Conservation (phyloP, 1,139 yeast species). For the Nakaseomyces bracarensis region DNA sequence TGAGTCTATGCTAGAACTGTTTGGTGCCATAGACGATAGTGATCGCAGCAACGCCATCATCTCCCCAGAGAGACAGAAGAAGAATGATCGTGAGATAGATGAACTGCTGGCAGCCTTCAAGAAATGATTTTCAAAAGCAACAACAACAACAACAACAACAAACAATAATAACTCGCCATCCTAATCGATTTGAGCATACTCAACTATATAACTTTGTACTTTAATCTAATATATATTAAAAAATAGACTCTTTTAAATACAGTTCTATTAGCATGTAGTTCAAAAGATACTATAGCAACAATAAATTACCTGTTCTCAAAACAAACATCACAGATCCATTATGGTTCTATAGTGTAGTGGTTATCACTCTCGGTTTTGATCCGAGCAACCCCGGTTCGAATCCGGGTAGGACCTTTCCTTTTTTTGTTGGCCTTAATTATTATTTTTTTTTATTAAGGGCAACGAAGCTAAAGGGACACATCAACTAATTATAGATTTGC, state of each 20-base stretch:
- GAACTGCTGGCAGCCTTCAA: conserved; percentile 11
- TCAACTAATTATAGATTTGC: not conserved
- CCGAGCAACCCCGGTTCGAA: conserved; percentile 93
- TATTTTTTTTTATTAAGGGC: too few species aligned
- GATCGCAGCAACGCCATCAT: conserved; percentile 16
- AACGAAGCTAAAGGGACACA: conserved; percentile 3
- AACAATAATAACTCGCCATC: not conserved
- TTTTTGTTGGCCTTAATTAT: conserved; percentile 9
- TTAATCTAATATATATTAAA: too few species aligned
- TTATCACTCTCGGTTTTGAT: conserved; percentile 62
- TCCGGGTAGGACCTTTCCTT: conserved; percentile 80
- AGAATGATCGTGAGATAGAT: conserved; percentile 16
- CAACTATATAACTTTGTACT: too few species aligned
- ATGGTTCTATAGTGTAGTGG: conserved; percentile 48
- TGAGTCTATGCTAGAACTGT: conserved; percentile 28
- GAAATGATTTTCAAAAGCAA: not conserved
- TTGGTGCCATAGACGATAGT: conserved; percentile 24
- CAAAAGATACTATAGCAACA: too few species aligned
- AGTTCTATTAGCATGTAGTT: too few species aligned
- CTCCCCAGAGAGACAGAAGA: conserved; percentile 14
- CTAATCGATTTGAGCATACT: too few species aligned
- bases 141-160: not conserved
- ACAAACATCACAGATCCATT: not conserved
- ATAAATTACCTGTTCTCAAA: too few species aligned
- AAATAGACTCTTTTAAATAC: too few species aligned